Conservation (phyloP, 2,329 filamentous ascomycete genomes). For the Podosphaera fusca region DNA sequence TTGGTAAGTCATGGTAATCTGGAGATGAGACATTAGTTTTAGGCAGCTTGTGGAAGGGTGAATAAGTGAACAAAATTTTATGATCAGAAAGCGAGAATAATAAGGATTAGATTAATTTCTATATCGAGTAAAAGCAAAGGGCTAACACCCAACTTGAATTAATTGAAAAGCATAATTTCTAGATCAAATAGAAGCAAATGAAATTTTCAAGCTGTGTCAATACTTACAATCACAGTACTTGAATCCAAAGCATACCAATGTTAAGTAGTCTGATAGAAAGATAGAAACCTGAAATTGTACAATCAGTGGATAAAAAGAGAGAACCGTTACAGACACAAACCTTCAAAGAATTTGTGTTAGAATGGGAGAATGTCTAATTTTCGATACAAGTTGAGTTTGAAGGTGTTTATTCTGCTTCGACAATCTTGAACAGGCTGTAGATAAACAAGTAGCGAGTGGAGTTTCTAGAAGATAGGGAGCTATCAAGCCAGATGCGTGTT, state of each 20-base stretch:
- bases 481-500: conserved; percentile 16
- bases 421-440: conserved; percentile 7
- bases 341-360: conserved; percentile 4
- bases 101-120: neutral
- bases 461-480: conserved; percentile 17
- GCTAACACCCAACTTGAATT: neutral
- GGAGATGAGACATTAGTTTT: conserved; percentile 5
- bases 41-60: neutral
- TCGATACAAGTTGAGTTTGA: neutral
- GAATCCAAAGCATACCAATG: conserved; percentile 4
- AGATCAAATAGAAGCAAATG: neutral
- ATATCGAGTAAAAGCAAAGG: conserved; percentile 2
- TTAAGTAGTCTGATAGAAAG: conserved; percentile 5
- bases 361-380: neutral
- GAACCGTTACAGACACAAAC: conserved; percentile 4
- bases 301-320: neutral
- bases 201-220: neutral
- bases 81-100: neutral
- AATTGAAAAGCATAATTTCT: neutral
- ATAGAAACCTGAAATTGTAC: conserved; percentile 8
- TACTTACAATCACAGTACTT: conserved; percentile 12
- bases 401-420: conserved; percentile 3
- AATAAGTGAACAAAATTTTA: neutral
- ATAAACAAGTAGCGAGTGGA: conserved; percentile 14
- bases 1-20: conserved; percentile 18